Base-by-base conservation (phyloP, 2,329 filamentous ascomycete genomes). In the Neonectria hederae region DNA sequence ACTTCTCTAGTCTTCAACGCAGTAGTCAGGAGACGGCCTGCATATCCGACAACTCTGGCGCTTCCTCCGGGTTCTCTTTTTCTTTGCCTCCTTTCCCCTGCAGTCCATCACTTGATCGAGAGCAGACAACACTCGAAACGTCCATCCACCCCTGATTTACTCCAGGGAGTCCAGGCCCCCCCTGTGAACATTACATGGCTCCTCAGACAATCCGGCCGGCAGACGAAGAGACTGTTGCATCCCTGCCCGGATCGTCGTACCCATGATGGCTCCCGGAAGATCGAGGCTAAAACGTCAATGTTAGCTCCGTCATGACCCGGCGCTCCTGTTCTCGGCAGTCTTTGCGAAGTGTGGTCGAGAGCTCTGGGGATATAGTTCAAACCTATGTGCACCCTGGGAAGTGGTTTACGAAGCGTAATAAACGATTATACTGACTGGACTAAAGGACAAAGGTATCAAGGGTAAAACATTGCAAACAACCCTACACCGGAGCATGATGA, bases 181-280 rank as follows among this genome's bases (percentile, higher is more conserved):
- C 55, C 35, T 59, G 46, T 14, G 38, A 5, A 14, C 14, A 59
- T 22, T 21, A 59, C 30, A 42, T 57, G 54, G 26, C 22, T 28
- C 22, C 8, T 26, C 11, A n/a, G 14, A 19, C 4, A 52, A 32
- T 7, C 19, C 30, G 26, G 48, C 24, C 17, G 8, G 45, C n/a
- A 62, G 40, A 56, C 48, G 26, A 22, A 32, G 26, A 40, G 17
- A 42, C 38, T 38, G 30, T 38, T 52, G 28, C 46, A 55, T 51
- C 28, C 26, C 22, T 19, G 43, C 13, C 17, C 22, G 11, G 43
- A 40, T 49, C 43, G 21, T 30, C 45, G 21, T 40, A 42, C 28
- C 26, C 30, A 35, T 35, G 13, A 32, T 28, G 30, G 17, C 22
- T 21, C 13, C 43, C 54, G 30, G 28, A 10, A 40, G 10, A 28